Base-by-base conservation (phyloP, 768 basidiomycete genomes). In the Boletus vermiculosoides region DNA sequence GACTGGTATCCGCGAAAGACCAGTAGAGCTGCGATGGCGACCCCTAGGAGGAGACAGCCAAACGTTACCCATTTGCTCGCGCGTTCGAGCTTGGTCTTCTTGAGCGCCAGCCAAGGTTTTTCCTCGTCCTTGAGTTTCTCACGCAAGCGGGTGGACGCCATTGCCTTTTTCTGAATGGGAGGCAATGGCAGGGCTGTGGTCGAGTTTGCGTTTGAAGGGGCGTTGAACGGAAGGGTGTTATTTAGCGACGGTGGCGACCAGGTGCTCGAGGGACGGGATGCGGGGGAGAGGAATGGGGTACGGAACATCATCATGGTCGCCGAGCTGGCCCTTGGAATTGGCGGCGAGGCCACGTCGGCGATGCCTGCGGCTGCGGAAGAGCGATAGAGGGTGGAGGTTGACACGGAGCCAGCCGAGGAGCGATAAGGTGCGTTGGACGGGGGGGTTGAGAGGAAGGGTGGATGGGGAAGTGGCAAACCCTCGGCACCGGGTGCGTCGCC, bases 231-330 rank as follows among this genome's bases (percentile, higher is more conserved):
- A n/a, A 71, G 50, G 0, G 63, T 62, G 60, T 58, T 61, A 52
- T 45, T 28, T 7, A 78, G 77, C 0, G 78, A 66, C 1, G 85
- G 83, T 10, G 87, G 86, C 0, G 81, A 75, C 87, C 87, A 88
- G 0, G 86, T 61, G 15, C 80, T 77, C 5, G 79, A 72, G 0
- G 86, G 86, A n/a, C 87, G 79, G 1, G 84, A 86, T 1, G 86
- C 79, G 0, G 88, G 88, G 4, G 85, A 81, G 52, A 88, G 81
- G 74, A 88, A 88, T 1, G 88, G 85, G 0, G 81, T 74, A 25
- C 88, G 82, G 75, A 90, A 89, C 15, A 56, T 64, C 11, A 71
- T 59, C 6, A 77, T 79, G 39, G 78, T 79, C 1, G 76, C 71
- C 22, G 75, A 78, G 52, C 69, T 66, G 30, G 65, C 71, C 31